phyloP scores from a whole-genome alignment of 192 early-diverging fungal species.

The Coemansia reversa region DNA sequence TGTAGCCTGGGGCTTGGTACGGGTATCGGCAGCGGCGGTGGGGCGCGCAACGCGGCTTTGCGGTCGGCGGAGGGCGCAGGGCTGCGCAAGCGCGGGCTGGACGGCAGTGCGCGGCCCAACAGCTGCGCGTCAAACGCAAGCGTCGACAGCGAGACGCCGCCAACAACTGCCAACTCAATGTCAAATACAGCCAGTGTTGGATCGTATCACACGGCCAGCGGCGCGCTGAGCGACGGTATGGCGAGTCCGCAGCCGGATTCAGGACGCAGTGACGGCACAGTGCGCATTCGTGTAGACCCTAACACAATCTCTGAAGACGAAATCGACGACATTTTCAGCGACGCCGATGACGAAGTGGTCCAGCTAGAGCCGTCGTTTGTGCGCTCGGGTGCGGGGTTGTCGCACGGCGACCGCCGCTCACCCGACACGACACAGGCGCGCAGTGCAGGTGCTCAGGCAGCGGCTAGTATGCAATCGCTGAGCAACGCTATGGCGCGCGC shows the following conservation, averaged over 20 bases:
- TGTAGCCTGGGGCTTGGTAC: slow-evolving; percentile 36
- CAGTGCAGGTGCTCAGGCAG: background rate
- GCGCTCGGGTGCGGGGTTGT: slow-evolving; percentile 38
- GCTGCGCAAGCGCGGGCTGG: slow-evolving; percentile 34
- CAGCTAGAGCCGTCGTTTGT: slow-evolving; percentile 49
- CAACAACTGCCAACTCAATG: slow-evolving; percentile 14
- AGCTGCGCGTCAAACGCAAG: slow-evolving; percentile 21
- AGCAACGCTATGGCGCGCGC: slow-evolving; percentile 30
- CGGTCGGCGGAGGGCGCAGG: slow-evolving; percentile 16
- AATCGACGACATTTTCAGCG: slow-evolving; percentile 54
- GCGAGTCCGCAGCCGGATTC: slow-evolving; percentile 1
- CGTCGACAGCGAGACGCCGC: slow-evolving; percentile 19
- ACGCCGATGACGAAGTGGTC: slow-evolving; percentile 39
- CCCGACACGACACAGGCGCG: background rate
- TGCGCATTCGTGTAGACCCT: slow-evolving; percentile 45
- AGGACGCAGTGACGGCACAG: slow-evolving; percentile 17
- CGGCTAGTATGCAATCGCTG: slow-evolving; percentile 36
- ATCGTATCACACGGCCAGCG: slow-evolving; percentile 43
- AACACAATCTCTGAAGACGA: slow-evolving; percentile 24
- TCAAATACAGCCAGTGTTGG: slow-evolving; percentile 25
- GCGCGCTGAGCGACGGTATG: slow-evolving; percentile 21
- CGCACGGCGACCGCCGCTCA: slow-evolving; percentile 3
- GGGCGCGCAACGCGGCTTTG: slow-evolving; percentile 9
- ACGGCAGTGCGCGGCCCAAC: slow-evolving; percentile 14
- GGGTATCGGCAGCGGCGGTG: slow-evolving; percentile 18